Base-by-base conservation (phyloP, 2,329 filamentous ascomycete species). In the Claviceps citrina region DNA sequence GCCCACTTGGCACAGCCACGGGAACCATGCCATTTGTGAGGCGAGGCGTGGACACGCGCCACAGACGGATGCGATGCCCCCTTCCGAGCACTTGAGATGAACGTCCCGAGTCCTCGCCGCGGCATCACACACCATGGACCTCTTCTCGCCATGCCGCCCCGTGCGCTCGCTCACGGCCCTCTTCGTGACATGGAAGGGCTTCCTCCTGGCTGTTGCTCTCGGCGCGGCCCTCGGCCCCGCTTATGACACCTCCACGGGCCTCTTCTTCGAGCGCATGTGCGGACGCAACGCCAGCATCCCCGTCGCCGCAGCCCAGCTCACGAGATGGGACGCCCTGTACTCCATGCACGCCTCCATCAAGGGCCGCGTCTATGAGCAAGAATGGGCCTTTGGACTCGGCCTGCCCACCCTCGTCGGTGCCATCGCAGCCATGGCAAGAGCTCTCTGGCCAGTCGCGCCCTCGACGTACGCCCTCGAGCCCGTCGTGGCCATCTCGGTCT, bases 251-350 rank as follows among this genome's bases (percentile, higher is more conserved):
- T 89, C 82, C 6, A 78, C 72, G 6, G 68, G 69, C 30, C 51
- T 68, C 61, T 54, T 63, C 46, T 58, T 67, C 46, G 49, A 55
- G 40, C 47, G 48, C 41, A 35, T 60, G 47, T 44, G 61, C 49
- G 52, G 51, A 42, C 41, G 51, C 41, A 50, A 55, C 38, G 42
- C 64, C 10, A 53, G 60, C 36, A 59, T 73, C 24, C 50, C 70
- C 24, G 48, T 64, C 9, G 49, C 81, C 2, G 57, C 66, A 16
- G 59, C 68, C 26, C 74, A 74, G 32, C 63, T 91, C 43, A 76
- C 77, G 6, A 70, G 82, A 56, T 93, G 84, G 84, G 84, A 93
- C 56, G 81, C 78, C 25, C 66, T 93, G 48, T 91, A 89, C 57
- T 89, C 79, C 52, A 63, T 78, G 43, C 69, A 76, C 47, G 57